Evolutionary conservation across 495 filamentous ascomycete species (phyloP), one percentile per base, ranked within the genome.

Genomic region (Hypoxylon perforatum): DNA sequence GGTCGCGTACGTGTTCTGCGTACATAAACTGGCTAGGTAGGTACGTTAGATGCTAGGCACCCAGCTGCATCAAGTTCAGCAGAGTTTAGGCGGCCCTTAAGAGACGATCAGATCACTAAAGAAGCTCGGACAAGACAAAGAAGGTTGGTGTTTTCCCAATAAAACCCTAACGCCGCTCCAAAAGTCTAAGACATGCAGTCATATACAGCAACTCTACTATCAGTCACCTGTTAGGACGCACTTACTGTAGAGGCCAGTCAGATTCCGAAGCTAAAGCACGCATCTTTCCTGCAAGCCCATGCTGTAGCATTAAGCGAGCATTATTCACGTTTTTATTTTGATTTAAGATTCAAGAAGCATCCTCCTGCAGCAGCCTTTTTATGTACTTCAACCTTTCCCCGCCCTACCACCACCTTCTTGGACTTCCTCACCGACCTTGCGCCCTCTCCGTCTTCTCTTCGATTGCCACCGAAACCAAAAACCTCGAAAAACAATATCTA

Each of bases 181-280:
- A 28, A 28, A 33, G 8, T 59, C 48, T 58, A 48, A 63, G 65
- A 59, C 65, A 55, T 44, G 33, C 12, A 22, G 45, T 48, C 30
- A 52, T 55, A 25, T 52, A 46, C 60, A 22, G 41, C 23, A 17
- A 38, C 23, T 49, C 53, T 54, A 53, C 46, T n/a, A 45, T 46
- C 36, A 57, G 44, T 54, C 50, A 63, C 17, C 51, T 42, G 50
- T 33, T 15, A 33, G 14, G 58, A 41, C 39, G 22, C 22, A 45
- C 41, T 9, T 23, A 23, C 33, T n/a, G 2, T 51, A 14, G 21
- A 45, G 23, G 38, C 61, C 61, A 65, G 61, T 65, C 54, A 67
- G 19, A 39, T 49, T 66, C 38, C 49, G 41, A 38, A 41, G n/a
- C 36, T 57, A 39, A 41, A 58, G 47, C 55, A 54, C 42, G 47